These are phyloP conservation scores for Nakaseomyces uthaithaninus DNA, from an alignment of 1,139 yeast genomes.

Conservation along the genomic window DNA sequence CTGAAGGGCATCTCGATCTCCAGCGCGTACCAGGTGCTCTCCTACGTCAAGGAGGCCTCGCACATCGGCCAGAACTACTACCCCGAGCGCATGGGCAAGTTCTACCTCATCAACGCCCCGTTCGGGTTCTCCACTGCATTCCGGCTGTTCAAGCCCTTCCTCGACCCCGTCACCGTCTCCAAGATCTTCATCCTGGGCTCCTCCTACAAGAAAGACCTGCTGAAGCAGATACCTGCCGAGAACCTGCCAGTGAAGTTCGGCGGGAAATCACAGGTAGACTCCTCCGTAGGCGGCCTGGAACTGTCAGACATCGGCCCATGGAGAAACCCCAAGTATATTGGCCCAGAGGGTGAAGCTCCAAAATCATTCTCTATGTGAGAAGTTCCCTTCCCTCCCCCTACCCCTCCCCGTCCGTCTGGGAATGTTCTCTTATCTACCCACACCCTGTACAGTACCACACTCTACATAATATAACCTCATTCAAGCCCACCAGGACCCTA, in stretches of 20 bases:
- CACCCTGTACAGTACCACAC: too few species aligned
- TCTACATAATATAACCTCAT: too few species aligned
- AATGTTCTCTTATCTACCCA: too few species aligned
- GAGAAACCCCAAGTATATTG: slow-evolving; percentile 77
- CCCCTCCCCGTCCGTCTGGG: too few species aligned
- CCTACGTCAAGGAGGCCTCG: slow-evolving; percentile 85
- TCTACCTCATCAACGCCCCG: slow-evolving; percentile 89
- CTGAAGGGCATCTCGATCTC: slow-evolving; percentile 82
- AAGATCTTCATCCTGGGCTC: slow-evolving; percentile 82
- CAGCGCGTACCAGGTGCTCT: slow-evolving; percentile 72
- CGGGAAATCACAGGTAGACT: slow-evolving; percentile 57
- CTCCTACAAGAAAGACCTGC: slow-evolving; percentile 65
- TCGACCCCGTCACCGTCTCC: slow-evolving; percentile 92
- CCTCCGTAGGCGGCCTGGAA: slow-evolving; percentile 65
- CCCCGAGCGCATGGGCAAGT: slow-evolving; percentile 97
- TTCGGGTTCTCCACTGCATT: slow-evolving; percentile 92
- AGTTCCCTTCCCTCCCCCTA: too few species aligned
- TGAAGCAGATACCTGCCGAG: slow-evolving; percentile 84
- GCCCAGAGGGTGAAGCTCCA: slow-evolving; percentile 79
- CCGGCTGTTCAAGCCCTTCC: slow-evolving; percentile 76
- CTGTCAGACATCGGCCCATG: slow-evolving; percentile 91
- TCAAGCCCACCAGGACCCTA: too few species aligned
- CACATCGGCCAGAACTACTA: slow-evolving; percentile 90
- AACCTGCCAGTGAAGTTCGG: slow-evolving; percentile 86
- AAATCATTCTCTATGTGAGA: slow-evolving; percentile 35